Conservation (phyloP, 1,284 basidiomycete genomes). For the Kwoniella shivajii region DNA sequence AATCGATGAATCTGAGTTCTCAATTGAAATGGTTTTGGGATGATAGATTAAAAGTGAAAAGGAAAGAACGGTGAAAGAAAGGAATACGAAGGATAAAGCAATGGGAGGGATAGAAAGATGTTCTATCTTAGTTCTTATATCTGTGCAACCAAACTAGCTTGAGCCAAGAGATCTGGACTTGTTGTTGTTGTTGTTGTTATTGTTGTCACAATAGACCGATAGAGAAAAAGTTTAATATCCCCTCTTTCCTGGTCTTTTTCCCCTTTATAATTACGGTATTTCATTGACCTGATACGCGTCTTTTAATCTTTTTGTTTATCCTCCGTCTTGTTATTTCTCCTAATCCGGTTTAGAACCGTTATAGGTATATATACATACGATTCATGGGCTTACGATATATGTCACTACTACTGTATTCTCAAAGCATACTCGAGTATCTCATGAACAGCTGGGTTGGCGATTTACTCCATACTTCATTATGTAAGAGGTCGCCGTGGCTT, state of each 20-base stretch:
- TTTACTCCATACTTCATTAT: no score
- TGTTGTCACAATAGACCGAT: not conserved
- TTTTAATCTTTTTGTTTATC: not conserved
- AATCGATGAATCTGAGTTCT: not conserved
- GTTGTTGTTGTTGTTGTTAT: not conserved
- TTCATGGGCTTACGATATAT: no score
- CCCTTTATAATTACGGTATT: no score
- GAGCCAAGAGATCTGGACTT: not conserved
- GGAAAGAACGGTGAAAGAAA: conserved; percentile 32
- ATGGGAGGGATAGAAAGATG: not conserved
- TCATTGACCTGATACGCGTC: not conserved
- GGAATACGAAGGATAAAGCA: not conserved
- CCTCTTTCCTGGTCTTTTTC: no score
- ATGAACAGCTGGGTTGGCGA: no score
- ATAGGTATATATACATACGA: no score
- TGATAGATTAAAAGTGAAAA: not conserved
- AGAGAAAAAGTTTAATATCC: not conserved
- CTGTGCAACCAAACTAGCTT: not conserved
- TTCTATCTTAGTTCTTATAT: not conserved
- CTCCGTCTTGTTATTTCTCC: not conserved
- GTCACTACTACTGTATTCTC: no score
- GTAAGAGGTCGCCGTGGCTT: no score
- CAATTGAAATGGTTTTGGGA: not conserved
- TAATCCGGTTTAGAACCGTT: not conserved
- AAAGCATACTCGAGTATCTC: no score